A percentile compares a stretch with the other conserved stretches of the same genome.
Conservation (phyloP, 2,329 filamentous ascomycete genomes). For the Graphiopsis chlorocephala region DNA sequence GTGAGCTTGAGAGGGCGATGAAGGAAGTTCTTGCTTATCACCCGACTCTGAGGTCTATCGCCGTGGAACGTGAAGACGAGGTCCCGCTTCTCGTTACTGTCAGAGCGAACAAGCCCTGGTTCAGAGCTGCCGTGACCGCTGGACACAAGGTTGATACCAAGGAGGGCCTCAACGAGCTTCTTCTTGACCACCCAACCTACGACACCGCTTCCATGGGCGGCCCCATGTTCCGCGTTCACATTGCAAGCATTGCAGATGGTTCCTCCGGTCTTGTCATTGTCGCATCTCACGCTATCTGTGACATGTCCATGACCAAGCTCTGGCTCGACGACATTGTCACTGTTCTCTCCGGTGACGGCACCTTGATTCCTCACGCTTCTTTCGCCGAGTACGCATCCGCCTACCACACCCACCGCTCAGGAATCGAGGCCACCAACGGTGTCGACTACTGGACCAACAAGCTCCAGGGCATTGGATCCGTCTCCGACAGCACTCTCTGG, state of each 20-base stretch:
- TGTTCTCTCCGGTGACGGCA: constrained; percentile 27
- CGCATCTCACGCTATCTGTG: constrained; percentile 32
- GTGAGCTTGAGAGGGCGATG: constrained; percentile 26
- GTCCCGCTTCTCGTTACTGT: constrained; percentile 31
- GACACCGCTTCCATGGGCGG: constrained; percentile 31
- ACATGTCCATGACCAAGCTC: constrained; percentile 35
- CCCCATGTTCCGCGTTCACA: constrained; percentile 30
- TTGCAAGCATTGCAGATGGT: constrained; percentile 29
- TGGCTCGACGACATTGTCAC: constrained; percentile 33
- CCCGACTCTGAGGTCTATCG: constrained; percentile 31
- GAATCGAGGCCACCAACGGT: constrained; percentile 29
- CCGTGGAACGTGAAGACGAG: constrained; percentile 25
- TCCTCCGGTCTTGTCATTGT: constrained; percentile 31
- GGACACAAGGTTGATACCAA: constrained; percentile 31
- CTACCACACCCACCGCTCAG: constrained; percentile 30
- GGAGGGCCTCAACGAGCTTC: constrained; percentile 29
- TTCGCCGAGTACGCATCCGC: constrained; percentile 35
- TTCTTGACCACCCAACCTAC: constrained; percentile 29
- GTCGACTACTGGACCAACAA: constrained; percentile 32
- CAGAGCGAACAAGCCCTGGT: constrained; percentile 28
- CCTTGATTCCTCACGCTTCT: constrained; percentile 27
- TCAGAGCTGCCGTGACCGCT: constrained; percentile 29
- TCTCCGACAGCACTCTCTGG: constrained; percentile 29
- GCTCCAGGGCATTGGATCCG: constrained; percentile 27
- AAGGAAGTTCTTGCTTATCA: constrained; percentile 30